Percentiles rank a stretch among this genome's conserved stretches.
These are phyloP conservation scores for Aspergillus amoenus DNA, from an alignment of 2,329 filamentous ascomycete species.

Conservation along the genomic window DNA sequence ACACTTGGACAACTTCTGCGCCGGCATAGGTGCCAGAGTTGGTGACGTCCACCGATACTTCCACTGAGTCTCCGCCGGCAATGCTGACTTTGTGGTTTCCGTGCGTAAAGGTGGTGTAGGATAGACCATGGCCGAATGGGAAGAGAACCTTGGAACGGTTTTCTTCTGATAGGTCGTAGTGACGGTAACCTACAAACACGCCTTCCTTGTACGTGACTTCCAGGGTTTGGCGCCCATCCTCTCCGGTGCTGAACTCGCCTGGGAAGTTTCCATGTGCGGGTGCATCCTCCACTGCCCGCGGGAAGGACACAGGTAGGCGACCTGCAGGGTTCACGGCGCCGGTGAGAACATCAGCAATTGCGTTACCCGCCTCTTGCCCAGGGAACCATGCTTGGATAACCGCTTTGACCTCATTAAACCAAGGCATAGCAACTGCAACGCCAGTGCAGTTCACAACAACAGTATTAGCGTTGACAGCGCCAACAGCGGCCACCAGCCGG, in stretches of 20 bases:
- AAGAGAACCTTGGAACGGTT: conserved; percentile 61
- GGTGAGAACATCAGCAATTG: conserved; percentile 65
- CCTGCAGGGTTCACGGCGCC: conserved; percentile 65
- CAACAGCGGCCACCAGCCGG: conserved; percentile 9
- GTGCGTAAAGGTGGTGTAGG: conserved; percentile 65
- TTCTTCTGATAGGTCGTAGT: conserved; percentile 59
- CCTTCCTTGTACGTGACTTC: conserved; percentile 64
- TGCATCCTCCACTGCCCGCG: conserved; percentile 62
- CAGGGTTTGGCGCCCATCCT: conserved; percentile 51
- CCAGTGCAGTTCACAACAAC: conserved; percentile 13
- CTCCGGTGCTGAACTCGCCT: conserved; percentile 56
- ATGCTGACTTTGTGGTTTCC: neutral
- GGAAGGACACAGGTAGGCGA: conserved; percentile 65
- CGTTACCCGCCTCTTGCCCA: conserved; percentile 68
- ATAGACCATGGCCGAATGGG: conserved; percentile 71
- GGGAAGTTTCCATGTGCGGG: conserved; percentile 73
- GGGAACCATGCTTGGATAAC: conserved; percentile 72
- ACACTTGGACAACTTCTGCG: conserved; percentile 10
- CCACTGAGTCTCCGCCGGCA: neutral
- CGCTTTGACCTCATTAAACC: conserved; percentile 63
- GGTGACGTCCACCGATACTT: conserved; percentile 1
- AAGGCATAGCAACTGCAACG: conserved; percentile 49
- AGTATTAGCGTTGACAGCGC: conserved; percentile 11
- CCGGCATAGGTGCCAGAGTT: conserved; percentile 3
- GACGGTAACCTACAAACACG: conserved; percentile 70